Base-by-base conservation (phyloP, 31 red algal species). In the Porphyra umbilicalis region DNA sequence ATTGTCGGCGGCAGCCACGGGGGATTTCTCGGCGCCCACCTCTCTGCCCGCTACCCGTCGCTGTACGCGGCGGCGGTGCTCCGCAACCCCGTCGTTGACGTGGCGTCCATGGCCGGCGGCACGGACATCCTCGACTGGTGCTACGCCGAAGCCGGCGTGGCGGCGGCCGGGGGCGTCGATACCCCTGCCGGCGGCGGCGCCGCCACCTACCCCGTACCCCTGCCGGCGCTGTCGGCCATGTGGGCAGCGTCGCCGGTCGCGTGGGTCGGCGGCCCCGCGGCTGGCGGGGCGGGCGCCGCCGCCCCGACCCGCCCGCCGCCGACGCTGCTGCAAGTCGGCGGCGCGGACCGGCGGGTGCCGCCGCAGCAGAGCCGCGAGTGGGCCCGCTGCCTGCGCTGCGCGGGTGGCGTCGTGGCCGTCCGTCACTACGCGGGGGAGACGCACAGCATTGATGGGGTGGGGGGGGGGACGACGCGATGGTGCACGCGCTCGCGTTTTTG, bases 51-150 rank as follows among this genome's bases (percentile, higher is more conserved):
- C 29, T 80, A 88, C 35, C 82, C 89, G 38, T 35, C 74, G 32
- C 76, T 92, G 8, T 94, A 86, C 75, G 44, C 78, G 29, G 77
- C 87, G 10, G 93, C 89, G 7, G 92, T 98, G 31, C 83, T 98
- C 42, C 86, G 95, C 71, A 98, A 98, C 77, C 86, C 95, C 33
- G 95, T 98, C 10, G 90, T 95, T 20, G 84, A 98, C 78, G 77
- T 98, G 16, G 96, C 93, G 16, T 76, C 86, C 39, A 98, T 98
- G 96, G 84, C 86, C 18, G 82, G 83, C 15, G 46, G 34, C 18
- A 93, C 96, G 39, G 96, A 98, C 44, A 98, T 98, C 82, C 82
- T 83, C 25, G 90, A 98, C 44, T 95, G 93, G 96, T 98, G 93
- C 67, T 93, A 89, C 40, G 82, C 77, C 25, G 96, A 93, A 68